Conservation (phyloP, 139 green algal genomes). For the Chlamydomonas urium region DNA sequence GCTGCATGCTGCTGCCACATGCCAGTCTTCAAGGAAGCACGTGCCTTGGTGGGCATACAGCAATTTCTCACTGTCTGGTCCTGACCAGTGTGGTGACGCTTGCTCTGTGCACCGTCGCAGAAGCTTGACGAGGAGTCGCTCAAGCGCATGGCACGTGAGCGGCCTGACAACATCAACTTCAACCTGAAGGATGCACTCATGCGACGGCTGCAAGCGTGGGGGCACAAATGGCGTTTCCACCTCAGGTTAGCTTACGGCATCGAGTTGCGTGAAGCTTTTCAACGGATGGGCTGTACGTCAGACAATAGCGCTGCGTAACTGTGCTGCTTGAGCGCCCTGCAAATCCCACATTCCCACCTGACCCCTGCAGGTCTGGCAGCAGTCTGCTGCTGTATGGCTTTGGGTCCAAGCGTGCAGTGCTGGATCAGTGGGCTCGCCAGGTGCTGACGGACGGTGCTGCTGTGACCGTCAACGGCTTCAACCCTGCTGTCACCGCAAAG, state of each 20-base stretch:
- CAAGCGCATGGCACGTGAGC: conserved; percentile 1
- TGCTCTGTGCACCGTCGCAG: too few relatives aligned
- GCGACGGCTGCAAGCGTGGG: conserved; percentile 2
- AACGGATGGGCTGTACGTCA: too few relatives aligned
- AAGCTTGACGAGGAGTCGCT: conserved; percentile 29
- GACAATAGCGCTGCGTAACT: too few relatives aligned
- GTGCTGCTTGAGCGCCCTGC: neutral
- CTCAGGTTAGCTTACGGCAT: too few relatives aligned
- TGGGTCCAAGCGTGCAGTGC: conserved; percentile 71
- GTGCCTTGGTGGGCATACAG: too few relatives aligned
- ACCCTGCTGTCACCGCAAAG: conserved; percentile 37
- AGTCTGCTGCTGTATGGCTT: conserved; percentile 83
- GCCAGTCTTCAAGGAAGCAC: too few relatives aligned
- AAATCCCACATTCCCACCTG: neutral
- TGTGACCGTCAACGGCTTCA: conserved; percentile 52
- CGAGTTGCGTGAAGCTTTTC: too few relatives aligned
- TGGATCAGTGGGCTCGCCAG: conserved; percentile 63
- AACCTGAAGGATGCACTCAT: conserved; percentile 27
- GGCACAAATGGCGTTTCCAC: conserved; percentile 27
- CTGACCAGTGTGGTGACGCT: too few relatives aligned
- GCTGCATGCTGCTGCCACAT: too few relatives aligned
- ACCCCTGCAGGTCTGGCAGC: conserved; percentile 55
- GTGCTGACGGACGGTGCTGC: conserved; percentile 42
- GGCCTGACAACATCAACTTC: conserved; percentile 23
- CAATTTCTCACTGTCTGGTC: too few relatives aligned